Base-by-base conservation (phyloP, 2,329 filamentous ascomycete genomes). In the Xylaria hypoxylon region DNA sequence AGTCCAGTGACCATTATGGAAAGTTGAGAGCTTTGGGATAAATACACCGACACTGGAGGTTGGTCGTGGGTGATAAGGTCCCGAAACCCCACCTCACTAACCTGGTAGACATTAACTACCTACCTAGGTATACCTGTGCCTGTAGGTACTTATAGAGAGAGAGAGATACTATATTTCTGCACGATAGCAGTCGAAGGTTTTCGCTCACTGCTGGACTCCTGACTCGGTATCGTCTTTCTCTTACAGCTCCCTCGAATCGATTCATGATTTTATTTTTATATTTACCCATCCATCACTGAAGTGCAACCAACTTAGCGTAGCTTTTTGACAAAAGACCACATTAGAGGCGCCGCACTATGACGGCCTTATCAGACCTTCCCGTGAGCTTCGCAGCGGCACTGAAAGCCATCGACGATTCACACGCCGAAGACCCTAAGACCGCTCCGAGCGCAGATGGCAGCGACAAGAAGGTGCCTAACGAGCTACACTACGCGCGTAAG, bases 401-500 rank as follows among this genome's bases (percentile, higher is more conserved):
- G 45, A 77, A 83, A 42, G 84, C 89, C 71, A 94, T 96, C 75
- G 92, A 96, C 80, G 85, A 86, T 61, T 92, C 90, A 0, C 91
- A 93, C 79, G 80, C 87, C 62, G 79, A 85, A 70, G 91, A 94
- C 77, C 90, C 91, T 3, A 90, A 82, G 74, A 84, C 70, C n/a
- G 70, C 83, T 65, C 78, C 83, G 13, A 79, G 83, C 60, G 79
- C 77, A 66, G 75, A 78, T 53, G 69, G 63, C 33, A 47, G 45
- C 45, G 58, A 45, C 24, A 52, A 31, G 59, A 42, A 44, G 57
- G 73, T 89, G 1, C 91, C 92, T 0, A 94, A 93, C 79, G 93
- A 96, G 79, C 88, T 95, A 1, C 89, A 93, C 81, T 96, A 96
- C 77, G 92, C 93, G 6, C 84, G 85, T 57, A 89, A 93, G 78